Evolutionary conservation across 164 flowering plant genomes (phyloP), one percentile per base, ranked within the genome.

Genomic region (Euptelea pleiosperma): DNA sequence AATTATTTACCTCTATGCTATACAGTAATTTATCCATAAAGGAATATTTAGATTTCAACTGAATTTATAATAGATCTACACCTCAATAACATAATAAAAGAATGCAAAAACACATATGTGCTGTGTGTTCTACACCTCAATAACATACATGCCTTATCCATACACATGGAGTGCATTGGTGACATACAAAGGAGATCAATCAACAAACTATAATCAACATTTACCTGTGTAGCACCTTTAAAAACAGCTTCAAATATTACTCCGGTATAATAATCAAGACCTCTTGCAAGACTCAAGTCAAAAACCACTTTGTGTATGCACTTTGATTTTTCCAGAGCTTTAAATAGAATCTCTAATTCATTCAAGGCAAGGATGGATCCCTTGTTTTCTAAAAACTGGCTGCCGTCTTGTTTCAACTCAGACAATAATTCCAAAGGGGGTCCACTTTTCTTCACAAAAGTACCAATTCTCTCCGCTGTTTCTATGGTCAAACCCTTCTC

Each of bases 241-340:
- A 85, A 85, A 71, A 86, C 89, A 70, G 97, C 96, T 74, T 94
- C 99, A 75, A 67, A 94, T 64, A 94, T 91, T 41, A 91, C 96
- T 53, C 99, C 99, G 12, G 97, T 88, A 52, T 94, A 94, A 70
- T 94, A 94, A 71, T 94, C 99, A 58, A 94, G 93, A 60, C 99
- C 99, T 75, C 99, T 81, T 5, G 99, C 99, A 71, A 94, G 95
- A 62, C 99, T 94, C 78, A 88, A 73, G 72, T 94, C 99, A 73
- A 91, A 91, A 56, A 82, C 80, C 54, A 94, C 89, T 78, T 74
- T 83, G 68, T 76, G 66, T 30, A 79, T 68, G 30, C 95, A 82
- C 70, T 72, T 81, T 8, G 95, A 73, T 62, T 77, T 82, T 26
- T 82, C 88, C 52, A 94, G 62, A 48, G 95, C 91, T 52, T 69